Conservation (phyloP, 2,329 filamentous ascomycete species). For the Fusarium sp. region DNA sequence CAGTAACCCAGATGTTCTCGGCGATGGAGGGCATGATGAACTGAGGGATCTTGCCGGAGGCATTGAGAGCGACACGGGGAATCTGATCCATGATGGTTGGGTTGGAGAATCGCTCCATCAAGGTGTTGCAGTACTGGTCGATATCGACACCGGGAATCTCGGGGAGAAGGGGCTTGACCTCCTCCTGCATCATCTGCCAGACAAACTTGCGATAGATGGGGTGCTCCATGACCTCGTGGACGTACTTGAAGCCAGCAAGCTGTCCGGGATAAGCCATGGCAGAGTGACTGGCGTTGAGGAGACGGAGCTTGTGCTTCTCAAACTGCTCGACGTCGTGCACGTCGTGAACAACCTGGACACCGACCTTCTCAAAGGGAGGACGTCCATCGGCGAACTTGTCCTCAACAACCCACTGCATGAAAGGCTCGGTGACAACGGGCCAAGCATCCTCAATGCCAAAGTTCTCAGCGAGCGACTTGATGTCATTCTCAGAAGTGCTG, state of each 20-base stretch:
- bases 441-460: constrained; percentile 63
- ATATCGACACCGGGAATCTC: constrained; percentile 63
- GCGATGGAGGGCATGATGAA: constrained; percentile 62
- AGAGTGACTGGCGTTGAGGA: constrained; percentile 65
- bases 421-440: constrained; percentile 67
- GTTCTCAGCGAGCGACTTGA: constrained; percentile 54
- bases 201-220: constrained; percentile 60
- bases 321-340: constrained; percentile 66
- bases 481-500: constrained; percentile 60
- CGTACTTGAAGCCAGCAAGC: constrained; percentile 64
- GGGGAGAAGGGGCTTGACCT: constrained; percentile 65
- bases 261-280: constrained; percentile 64
- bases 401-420: constrained; percentile 68
- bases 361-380: constrained; percentile 64
- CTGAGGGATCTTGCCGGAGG: constrained; percentile 65
- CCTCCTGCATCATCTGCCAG: constrained; percentile 66
- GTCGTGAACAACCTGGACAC: constrained; percentile 63
- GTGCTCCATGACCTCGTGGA: constrained; percentile 65
- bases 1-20: constrained; percentile 59
- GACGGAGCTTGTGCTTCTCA: constrained; percentile 67
- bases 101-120: constrained; percentile 67
- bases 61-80: constrained; percentile 62
- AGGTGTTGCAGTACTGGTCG: constrained; percentile 63
- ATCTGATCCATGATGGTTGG: constrained; percentile 67
- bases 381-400: constrained; percentile 64